Percentiles rank a stretch among this genome's conserved stretches.
Evolutionary conservation across 495 filamentous ascomycete genomes (phyloP).

Genomic region (Darksidea phi): DNA sequence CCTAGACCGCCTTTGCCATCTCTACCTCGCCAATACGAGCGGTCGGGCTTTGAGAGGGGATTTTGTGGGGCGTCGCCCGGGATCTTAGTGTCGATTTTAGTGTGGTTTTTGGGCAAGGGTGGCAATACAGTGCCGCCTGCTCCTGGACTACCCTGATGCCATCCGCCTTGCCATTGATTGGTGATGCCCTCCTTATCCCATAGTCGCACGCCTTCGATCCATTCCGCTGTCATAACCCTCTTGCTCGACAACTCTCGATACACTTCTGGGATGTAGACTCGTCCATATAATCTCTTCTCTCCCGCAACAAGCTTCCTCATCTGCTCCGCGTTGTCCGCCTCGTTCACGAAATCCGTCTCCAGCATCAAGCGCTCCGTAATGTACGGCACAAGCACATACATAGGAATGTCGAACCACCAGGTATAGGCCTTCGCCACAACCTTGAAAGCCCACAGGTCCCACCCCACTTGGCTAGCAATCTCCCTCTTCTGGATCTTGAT

Average conservation of each 20-base stretch:
- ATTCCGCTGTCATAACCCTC: constrained; percentile 91
- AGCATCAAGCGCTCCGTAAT: constrained; percentile 81
- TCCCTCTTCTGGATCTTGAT: constrained; percentile 97
- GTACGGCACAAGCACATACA: constrained; percentile 85
- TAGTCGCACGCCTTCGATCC: constrained; percentile 90
- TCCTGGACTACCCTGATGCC: constrained; percentile 72
- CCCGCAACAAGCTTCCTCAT: constrained; percentile 76
- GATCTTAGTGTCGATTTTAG: constrained; percentile 47
- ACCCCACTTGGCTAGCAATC: constrained; percentile 81
- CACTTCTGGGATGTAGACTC: constrained; percentile 85
- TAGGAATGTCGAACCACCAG: constrained; percentile 78
- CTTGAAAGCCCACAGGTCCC: constrained; percentile 96
- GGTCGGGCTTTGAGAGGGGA: constrained; percentile 67
- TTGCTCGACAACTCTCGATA: constrained; percentile 78
- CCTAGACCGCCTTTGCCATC: constrained; percentile 75
- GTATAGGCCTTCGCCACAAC: constrained; percentile 76
- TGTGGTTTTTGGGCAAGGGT: constrained; percentile 47
- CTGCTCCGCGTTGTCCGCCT: constrained; percentile 80
- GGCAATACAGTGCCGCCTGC: constrained; percentile 67
- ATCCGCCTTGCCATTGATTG: constrained; percentile 71
- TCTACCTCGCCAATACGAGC: constrained; percentile 72
- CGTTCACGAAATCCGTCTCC: constrained; percentile 91
- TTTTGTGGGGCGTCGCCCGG: constrained; percentile 45
- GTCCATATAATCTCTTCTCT: constrained; percentile 71
- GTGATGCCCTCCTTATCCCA: constrained; percentile 84